Base-by-base conservation (phyloP, 805 yeast genomes). In the Cyberlindnera xishuangbannaensis region DNA sequence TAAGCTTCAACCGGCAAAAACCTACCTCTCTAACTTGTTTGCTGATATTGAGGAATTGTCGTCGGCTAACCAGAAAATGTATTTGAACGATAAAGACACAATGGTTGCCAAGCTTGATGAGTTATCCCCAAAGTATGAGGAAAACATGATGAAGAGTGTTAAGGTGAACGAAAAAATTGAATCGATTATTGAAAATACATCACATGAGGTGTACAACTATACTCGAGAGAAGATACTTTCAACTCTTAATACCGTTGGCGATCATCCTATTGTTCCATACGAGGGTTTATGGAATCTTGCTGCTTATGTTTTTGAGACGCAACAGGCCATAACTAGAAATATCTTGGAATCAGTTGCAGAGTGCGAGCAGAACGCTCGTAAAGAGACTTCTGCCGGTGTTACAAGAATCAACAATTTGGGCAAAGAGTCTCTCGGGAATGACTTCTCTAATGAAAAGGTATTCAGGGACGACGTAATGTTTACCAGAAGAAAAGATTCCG, bases 1-100 rank as follows among this genome's bases (percentile, higher is more conserved):
- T 0, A 92, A 92, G 54, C 64, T 92, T 11, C 71, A 85, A 22
- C 99, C 99, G 0, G 97, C 96, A 0, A 86, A 87, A 51, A 88
- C 80, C n/a, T 92, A 83, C 48, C 60, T 90, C 18, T 40, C 67
- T 14, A 90, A 87, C 48, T 52, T 88, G 10, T 68, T 83, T 26
- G 56, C 56, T 15, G 99, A 92, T 50, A 50, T 90, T 25, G 62
- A 63, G 31, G 58, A 62, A 1, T 63, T 92, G 15, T 69, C 94
- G 0, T 59, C 65, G 8, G 59, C 73, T n/a, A 92, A 88, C 53
- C 67, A 75, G 31, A 57, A 65, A n/a, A 60, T 72, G 11, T 71
- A 77, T 43, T 45, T 58, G 11, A 58, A 63, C 17, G 83, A 77
- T 36, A 69, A 67, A 31, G 66, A 65, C 4, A 56, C 64, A 21